A percentile compares a stretch with the other conserved stretches of the same genome.
These are phyloP conservation scores for Casuarina glauca DNA, from an alignment of 306 rosid genomes.

Conservation along the genomic window DNA sequence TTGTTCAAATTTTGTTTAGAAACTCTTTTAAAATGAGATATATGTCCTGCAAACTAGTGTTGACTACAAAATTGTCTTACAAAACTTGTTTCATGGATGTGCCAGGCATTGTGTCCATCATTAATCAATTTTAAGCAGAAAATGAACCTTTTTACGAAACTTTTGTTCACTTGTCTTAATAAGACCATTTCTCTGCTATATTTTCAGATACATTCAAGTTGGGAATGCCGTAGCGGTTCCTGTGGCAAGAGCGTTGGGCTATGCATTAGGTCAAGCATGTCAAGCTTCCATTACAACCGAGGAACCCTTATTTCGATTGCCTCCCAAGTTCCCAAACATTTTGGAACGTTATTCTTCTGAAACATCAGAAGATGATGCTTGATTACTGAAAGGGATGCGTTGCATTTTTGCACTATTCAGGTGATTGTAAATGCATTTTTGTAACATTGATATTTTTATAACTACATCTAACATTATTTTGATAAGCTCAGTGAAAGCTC, in stretches of 20 bases:
- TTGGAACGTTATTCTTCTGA: slow-evolving; percentile 35
- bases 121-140: no score
- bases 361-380: slow-evolving; percentile 42
- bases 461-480: neutral
- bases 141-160: no score
- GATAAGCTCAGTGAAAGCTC: neutral
- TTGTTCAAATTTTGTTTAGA: no score
- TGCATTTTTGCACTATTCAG: neutral
- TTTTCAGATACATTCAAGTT: slow-evolving; percentile 73
- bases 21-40: no score
- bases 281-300: slow-evolving; percentile 33
- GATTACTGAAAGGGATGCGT: neutral
- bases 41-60: no score
- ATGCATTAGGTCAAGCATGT: slow-evolving; percentile 57
- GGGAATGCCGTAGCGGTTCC: slow-evolving; percentile 97
- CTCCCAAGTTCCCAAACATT: slow-evolving; percentile 48
- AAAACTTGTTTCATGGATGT: no score
- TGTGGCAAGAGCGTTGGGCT: slow-evolving; percentile 72
- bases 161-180: neutral
- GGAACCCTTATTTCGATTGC: slow-evolving; percentile 42
- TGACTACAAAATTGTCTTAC: no score
- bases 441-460: neutral
- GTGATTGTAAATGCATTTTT: neutral
- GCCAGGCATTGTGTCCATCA: no score
- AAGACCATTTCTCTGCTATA: neutral